phyloP scores from a whole-genome alignment of 1,139 yeast genomes.

The Zygotorulaspora mrakii region DNA sequence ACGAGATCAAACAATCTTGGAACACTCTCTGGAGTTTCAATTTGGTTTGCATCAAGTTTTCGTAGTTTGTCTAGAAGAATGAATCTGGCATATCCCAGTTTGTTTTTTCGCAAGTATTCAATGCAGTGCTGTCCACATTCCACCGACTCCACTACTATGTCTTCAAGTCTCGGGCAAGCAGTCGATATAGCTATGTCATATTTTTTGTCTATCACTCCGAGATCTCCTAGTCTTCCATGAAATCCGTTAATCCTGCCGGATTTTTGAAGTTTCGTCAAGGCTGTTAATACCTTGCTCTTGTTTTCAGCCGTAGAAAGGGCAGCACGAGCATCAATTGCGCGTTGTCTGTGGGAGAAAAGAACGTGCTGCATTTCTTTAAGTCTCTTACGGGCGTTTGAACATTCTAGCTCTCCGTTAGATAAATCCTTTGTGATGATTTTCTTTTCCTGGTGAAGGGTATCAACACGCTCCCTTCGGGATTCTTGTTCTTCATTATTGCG shows the following conservation, averaged over 20 bases:
- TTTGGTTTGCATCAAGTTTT: slow-evolving; percentile 53
- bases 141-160: slow-evolving; percentile 90
- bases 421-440: slow-evolving; percentile 52
- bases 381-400: slow-evolving; percentile 46
- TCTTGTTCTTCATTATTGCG: slow-evolving; percentile 52
- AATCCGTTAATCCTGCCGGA: slow-evolving; percentile 86
- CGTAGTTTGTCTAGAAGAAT: slow-evolving; percentile 75
- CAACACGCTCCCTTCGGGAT: slow-evolving; percentile 47
- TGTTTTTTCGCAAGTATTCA: slow-evolving; percentile 76
- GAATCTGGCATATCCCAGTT: slow-evolving; percentile 86
- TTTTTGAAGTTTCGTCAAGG: slow-evolving; percentile 63
- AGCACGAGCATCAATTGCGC: slow-evolving; percentile 60
- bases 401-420: slow-evolving; percentile 55
- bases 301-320: slow-evolving; percentile 57
- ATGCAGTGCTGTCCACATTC: slow-evolving; percentile 92
- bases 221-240: slow-evolving; percentile 84
- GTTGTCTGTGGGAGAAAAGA: slow-evolving; percentile 55
- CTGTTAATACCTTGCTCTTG: slow-evolving; percentile 68
- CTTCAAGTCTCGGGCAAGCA: slow-evolving; percentile 87
- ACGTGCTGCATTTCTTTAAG: slow-evolving; percentile 52
- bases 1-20: slow-evolving; percentile 85
- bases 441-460: slow-evolving; percentile 44
- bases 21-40: slow-evolving; percentile 71
- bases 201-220: slow-evolving; percentile 81
- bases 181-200: slow-evolving; percentile 94